Evolutionary conservation across 306 rosid genomes (phyloP).

Genomic region (Dalbergia cultrata): DNA sequence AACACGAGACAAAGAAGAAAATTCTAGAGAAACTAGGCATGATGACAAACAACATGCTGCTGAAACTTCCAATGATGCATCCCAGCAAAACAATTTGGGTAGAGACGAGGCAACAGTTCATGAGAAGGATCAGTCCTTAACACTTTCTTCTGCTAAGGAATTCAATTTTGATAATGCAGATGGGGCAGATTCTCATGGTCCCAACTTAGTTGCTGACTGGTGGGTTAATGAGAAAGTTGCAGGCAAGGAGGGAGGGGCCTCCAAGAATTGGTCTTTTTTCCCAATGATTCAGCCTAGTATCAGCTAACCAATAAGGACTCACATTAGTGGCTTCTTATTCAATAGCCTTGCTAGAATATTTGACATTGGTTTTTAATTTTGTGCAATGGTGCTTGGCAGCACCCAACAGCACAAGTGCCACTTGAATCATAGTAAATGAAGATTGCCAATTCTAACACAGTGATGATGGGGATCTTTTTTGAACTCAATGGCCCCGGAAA

Average conservation of each 20-base stretch:
- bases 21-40: conserved; percentile 24
- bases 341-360: conserved; percentile 27
- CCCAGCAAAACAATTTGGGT: conserved; percentile 45
- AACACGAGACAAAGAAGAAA: conserved; percentile 46
- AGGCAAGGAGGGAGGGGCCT: conserved; percentile 58
- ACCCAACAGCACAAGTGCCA: conserved; percentile 35
- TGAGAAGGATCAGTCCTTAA: conserved; percentile 65
- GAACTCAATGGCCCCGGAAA: conserved; percentile 45
- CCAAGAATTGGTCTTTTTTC: conserved; percentile 86
- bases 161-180: conserved; percentile 87
- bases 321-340: conserved; percentile 42
- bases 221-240: conserved; percentile 90
- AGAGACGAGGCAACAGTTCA: conserved; percentile 52
- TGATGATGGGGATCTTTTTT: conserved; percentile 54
- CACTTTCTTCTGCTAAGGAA: conserved; percentile 77
- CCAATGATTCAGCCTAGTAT: conserved; percentile 74
- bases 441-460: conserved; percentile 50
- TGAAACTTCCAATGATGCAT: conserved; percentile 54
- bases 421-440: conserved; percentile 46
- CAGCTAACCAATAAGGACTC: conserved; percentile 54
- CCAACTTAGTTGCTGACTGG: conserved; percentile 74
- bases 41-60: conserved; percentile 41
- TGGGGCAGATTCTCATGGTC: conserved; percentile 67
- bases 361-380: conserved; percentile 44
- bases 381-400: conserved; percentile 36